phyloP scores from a whole-genome alignment of 1,284 basidiomycete species.

The Sporisorium graminicola region DNA sequence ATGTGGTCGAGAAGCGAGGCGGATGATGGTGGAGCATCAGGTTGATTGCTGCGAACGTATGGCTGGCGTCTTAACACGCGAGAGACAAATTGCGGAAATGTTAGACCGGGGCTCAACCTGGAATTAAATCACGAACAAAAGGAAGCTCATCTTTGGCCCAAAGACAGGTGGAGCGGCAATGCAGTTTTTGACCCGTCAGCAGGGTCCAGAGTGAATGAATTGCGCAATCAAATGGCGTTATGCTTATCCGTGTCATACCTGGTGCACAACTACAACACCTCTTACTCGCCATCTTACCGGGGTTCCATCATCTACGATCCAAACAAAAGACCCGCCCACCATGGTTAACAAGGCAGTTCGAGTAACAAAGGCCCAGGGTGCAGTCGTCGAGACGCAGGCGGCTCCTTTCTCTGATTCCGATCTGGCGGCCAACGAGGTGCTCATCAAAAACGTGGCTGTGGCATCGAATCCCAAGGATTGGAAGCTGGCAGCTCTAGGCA shows the following conservation, averaged over 20 bases:
- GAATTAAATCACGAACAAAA: no score
- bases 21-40: background rate
- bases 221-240: no score
- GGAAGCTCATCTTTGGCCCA: no score
- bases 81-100: background rate
- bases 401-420: constrained; percentile 22
- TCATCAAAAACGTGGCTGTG: constrained; percentile 69
- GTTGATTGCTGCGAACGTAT: background rate
- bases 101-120: background rate
- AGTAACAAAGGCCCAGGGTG: constrained; percentile 33
- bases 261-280: no score
- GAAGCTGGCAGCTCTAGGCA: constrained; percentile 50
- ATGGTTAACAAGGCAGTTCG: constrained; percentile 43
- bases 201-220: no score
- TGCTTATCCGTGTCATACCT: no score
- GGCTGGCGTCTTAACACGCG: background rate
- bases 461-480: constrained; percentile 70
- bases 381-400: constrained; percentile 28
- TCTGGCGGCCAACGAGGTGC: constrained; percentile 57
- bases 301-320: background rate
- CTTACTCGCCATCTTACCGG: no score
- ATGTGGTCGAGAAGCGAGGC: background rate
- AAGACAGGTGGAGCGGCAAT: no score
- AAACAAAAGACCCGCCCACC: background rate
- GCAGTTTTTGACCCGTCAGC: background rate